phyloP scores from a whole-genome alignment of 164 flowering plant genomes.

The Brasenia schreberi region DNA sequence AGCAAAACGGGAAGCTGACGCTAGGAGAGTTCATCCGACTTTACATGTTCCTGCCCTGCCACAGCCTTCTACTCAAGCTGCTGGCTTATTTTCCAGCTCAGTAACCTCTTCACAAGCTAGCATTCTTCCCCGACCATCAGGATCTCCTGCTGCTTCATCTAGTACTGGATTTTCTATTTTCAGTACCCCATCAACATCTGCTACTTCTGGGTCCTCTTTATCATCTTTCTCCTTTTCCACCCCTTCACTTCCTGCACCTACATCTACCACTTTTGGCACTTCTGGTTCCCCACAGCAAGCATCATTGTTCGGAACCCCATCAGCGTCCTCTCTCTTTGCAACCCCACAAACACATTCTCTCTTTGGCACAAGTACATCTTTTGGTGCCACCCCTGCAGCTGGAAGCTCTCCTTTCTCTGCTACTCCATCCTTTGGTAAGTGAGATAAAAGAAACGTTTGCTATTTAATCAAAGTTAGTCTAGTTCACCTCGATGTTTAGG shows the following conservation, averaged over 20 bases:
- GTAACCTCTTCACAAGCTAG: constrained; percentile 28
- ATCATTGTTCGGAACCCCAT: constrained; percentile 38
- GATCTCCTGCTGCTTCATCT: constrained; percentile 37
- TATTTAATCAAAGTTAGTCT: no score
- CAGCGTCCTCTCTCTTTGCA: constrained; percentile 37
- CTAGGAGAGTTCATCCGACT: constrained; percentile 88
- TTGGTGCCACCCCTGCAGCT: constrained; percentile 28
- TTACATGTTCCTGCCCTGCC: constrained; percentile 57
- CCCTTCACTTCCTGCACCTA: constrained; percentile 41
- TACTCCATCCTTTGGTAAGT: constrained; percentile 32
- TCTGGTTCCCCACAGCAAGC: constrained; percentile 49
- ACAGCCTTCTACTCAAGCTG: constrained; percentile 66
- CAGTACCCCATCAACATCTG: constrained; percentile 35
- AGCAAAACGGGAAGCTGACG: constrained; percentile 90
- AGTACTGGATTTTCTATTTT: constrained; percentile 57
- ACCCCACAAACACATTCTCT: constrained; percentile 45
- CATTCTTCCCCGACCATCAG: constrained; percentile 35
- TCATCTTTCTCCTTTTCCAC: constrained; percentile 54
- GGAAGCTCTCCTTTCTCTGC: constrained; percentile 16
- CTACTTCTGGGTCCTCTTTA: constrained; percentile 31
- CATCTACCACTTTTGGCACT: constrained; percentile 39
- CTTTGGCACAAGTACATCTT: constrained; percentile 33
- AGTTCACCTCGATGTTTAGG: no score
- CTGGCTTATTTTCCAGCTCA: constrained; percentile 53
- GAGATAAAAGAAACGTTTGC: no score